phyloP scores from a whole-genome alignment of 441 rosid species.

The California macrophylla region DNA sequence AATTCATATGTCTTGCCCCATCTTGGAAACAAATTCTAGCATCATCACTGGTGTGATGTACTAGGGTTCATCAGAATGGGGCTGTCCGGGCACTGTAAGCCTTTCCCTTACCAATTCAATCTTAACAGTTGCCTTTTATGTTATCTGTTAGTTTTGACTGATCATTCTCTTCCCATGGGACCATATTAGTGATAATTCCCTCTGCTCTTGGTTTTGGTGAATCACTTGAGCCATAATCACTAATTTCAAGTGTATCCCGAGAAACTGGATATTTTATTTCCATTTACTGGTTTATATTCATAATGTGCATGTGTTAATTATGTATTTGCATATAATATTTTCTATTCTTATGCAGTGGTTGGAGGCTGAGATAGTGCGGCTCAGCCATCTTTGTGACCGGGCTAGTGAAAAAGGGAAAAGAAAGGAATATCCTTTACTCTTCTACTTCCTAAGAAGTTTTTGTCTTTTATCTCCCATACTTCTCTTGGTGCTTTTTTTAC shows the following conservation, averaged over 20 bases:
- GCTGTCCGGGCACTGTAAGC: no score
- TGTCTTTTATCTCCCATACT: slow-evolving; percentile 3
- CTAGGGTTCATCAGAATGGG: no score
- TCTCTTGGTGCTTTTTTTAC: background rate
- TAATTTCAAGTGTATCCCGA: background rate
- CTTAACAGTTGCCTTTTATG: no score
- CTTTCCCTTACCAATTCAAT: no score
- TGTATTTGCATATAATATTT: slow-evolving; percentile 1
- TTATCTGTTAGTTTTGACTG: no score
- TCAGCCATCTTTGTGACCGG: slow-evolving; percentile 92
- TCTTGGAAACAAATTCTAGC: no score
- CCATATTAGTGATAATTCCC: no score
- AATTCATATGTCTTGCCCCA: no score
- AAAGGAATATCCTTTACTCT: slow-evolving; percentile 82
- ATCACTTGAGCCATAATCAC: background rate
- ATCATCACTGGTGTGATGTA: no score
- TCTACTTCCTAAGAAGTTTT: slow-evolving; percentile 12
- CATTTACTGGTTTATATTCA: background rate
- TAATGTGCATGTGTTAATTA: background rate
- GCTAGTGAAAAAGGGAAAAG: slow-evolving; percentile 88
- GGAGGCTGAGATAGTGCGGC: slow-evolving; percentile 72
- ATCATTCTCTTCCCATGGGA: no score
- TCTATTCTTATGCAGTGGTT: slow-evolving; percentile 49
- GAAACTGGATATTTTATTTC: background rate
- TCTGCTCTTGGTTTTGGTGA: no score